Percentiles rank a stretch among this genome's conserved stretches.
Conservation (phyloP, 495 filamentous ascomycete species). For the Hypoxylon subgilvum region DNA sequence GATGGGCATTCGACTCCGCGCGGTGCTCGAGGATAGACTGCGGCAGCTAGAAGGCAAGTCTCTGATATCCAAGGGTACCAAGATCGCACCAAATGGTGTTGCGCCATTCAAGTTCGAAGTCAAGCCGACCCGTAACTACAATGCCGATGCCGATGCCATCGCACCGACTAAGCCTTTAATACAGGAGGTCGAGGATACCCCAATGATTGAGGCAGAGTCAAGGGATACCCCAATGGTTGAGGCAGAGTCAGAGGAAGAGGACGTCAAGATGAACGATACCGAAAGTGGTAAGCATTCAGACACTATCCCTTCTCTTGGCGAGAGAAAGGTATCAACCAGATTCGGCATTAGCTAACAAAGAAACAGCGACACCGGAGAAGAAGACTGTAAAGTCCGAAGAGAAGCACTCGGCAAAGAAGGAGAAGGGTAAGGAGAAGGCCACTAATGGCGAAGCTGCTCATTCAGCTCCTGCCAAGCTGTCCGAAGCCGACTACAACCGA, state of each 20-base stretch:
- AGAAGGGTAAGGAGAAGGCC: constrained; percentile 48
- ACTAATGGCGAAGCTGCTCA: constrained; percentile 27
- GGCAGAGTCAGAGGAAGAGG: constrained; percentile 40
- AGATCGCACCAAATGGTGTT: constrained; percentile 75
- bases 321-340: constrained; percentile 8
- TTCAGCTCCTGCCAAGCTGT: constrained; percentile 41
- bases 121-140: constrained; percentile 95
- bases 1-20: constrained; percentile 73
- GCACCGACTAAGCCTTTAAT: constrained; percentile 60
- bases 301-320: background rate
- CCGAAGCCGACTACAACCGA: constrained; percentile 58
- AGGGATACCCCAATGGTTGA: constrained; percentile 40
- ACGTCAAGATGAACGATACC: constrained; percentile 37
- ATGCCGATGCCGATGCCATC: constrained; percentile 88
- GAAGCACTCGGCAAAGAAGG: constrained; percentile 54
- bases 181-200: constrained; percentile 61
- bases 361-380: constrained; percentile 51
- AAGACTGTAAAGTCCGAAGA: constrained; percentile 49
- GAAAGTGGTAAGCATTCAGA: constrained; percentile 36
- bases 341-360: constrained; percentile 48
- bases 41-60: constrained; percentile 90
- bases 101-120: constrained; percentile 82
- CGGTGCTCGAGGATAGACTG: constrained; percentile 84
- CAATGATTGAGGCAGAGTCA: constrained; percentile 41
- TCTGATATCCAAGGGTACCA: constrained; percentile 73